Base-by-base conservation (phyloP, 768 basidiomycete species). In the Phanerodontia chrysosporium region DNA sequence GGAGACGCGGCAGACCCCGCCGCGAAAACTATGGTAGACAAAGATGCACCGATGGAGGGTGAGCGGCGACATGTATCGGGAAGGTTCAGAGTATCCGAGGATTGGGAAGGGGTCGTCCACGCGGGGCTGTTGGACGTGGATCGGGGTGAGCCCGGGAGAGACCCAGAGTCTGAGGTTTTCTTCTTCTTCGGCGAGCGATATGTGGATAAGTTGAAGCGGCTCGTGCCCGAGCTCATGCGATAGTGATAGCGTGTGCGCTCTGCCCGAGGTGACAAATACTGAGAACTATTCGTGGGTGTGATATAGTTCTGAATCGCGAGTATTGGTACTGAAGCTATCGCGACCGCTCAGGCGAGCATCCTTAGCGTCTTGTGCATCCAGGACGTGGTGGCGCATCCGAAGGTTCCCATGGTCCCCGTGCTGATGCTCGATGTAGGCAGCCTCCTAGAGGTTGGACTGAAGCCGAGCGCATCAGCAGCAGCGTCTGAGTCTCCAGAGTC, bases 321-420 rank as follows among this genome's bases (percentile, higher is more conserved):
- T 22, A 3, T 49, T 21, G 2, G 8, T 27, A 25, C 29, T 44
- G 45, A 52, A 29, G n/a, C 46, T 18, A 8, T 42, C 14, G 32
- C 32, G 27, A 44, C 39, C 39, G 24, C 39, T 4, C 21, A 36
- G 35, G 22, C 22, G 35, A 25, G 42, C 10, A 35, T 39, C 35
- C 24, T 24, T 2, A 12, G 22, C 22, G 21, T 27, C 22, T 12
- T 27, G n/a, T 3, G 32, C 35, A 39, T 42, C 52, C 24, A 39
- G 29, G 8, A 52, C 14, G 22, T 22, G 30, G 30, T 45, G 52
- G 16, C 48, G 51, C 10, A n/a, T 5, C 67, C 67, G 48, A 68
- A 68, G 14, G 67, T 68, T 16, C 64, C 62, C 16, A 57, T 61
- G 3, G 64, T 65, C n/a, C 51, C 62, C 2, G 62, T 49, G 51